Base-by-base conservation (phyloP, 352 stramenopile genomes). In the Phytophthora cryptogea region DNA sequence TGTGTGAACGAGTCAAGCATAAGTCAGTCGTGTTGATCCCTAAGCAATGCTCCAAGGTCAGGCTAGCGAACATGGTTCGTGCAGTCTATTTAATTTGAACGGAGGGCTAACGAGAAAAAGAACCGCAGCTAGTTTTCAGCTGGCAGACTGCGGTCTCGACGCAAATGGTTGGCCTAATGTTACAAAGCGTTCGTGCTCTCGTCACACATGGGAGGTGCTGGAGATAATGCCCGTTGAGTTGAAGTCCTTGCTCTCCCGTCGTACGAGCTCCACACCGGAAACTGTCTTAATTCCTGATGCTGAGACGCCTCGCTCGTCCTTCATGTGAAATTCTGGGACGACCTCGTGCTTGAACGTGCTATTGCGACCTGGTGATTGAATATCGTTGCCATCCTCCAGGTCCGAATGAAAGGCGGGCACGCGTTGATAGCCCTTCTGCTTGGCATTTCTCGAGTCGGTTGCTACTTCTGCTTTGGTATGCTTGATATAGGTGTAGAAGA, bases 401-500 rank as follows among this genome's bases (percentile, higher is more conserved):
- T 69, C 59, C 3, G 59, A 46, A 45, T 45, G 54, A 32, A 67
- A 47, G 23, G 75, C 68, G 28, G 71, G 51, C n/a, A 88, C 65
- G 4, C 64, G 54, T 16, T 68, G 43, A 41, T 86, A 86, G 40
- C 66, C 68, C 20, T 59, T 54, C 13, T 59, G 20, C 10, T 67
- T 64, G 41, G 23, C 43, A 43, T 35, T 33, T 37, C 52, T 54
- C 4, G 35, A 13, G 11, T 59, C 58, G 5, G 17, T 43, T 44
- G 69, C 52, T 32, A 57, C 66, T 45, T 79, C 60, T 17, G 59
- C 58, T 7, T 66, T 59, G 5, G 65, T 72, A 59, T 88, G 73
- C 60, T 93, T 93, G 30, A 94, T 68, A 51, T 75, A 83, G 16
- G 86, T 82, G 62, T 95, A 94, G 33, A 88, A 70, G 2, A 92